A percentile compares a stretch with the other conserved stretches of the same genome.
Evolutionary conservation across 1,139 yeast genomes (phyloP).

Genomic region (Scheffersomyces lignicola): DNA sequence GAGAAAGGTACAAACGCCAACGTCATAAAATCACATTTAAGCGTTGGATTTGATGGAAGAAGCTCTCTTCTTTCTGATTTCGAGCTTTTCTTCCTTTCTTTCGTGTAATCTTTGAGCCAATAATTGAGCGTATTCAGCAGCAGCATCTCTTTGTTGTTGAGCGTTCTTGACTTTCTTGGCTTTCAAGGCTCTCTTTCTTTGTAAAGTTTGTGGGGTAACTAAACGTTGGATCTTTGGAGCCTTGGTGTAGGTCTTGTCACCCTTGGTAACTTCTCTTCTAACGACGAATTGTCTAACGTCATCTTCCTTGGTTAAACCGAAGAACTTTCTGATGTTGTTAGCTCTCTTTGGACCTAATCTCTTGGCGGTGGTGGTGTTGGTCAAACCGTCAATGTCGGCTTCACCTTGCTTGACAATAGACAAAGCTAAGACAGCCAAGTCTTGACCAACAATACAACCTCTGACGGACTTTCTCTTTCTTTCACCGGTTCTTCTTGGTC

Average conservation of each 20-base stretch:
- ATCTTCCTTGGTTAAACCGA: slow-evolving; percentile 96
- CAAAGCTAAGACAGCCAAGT: slow-evolving; percentile 92
- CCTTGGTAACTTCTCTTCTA: slow-evolving; percentile 98
- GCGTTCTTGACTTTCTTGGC: slow-evolving; percentile 95
- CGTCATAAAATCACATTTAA: slow-evolving; percentile 9
- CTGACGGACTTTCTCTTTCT: slow-evolving; percentile 99
- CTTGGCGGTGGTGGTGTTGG: slow-evolving; percentile 94
- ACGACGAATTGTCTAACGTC: slow-evolving; percentile 94
- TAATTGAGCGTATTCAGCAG: slow-evolving; percentile 99
- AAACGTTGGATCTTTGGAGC: slow-evolving; percentile 99
- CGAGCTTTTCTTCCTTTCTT: slow-evolving; percentile 98
- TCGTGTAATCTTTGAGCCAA: slow-evolving; percentile 98
- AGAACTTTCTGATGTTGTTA: slow-evolving; percentile 99
- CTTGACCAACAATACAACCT: slow-evolving; percentile 98
- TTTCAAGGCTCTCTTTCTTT: slow-evolving; percentile 98
- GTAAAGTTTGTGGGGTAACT: slow-evolving; percentile 98
- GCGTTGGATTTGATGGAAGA: slow-evolving; percentile 80
- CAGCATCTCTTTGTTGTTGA: slow-evolving; percentile 99
- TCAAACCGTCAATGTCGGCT: slow-evolving; percentile 90
- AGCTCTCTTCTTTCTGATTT: slow-evolving; percentile 99
- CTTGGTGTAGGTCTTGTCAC: slow-evolving; percentile 98
- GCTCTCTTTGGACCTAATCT: slow-evolving; percentile 99
- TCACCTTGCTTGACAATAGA: slow-evolving; percentile 98
- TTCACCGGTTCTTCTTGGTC: slow-evolving; percentile 99
- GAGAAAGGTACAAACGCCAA: neutral